Evolutionary conservation across 2,329 filamentous ascomycete species (phyloP).

Genomic region (Myriosclerotinia scirpicola): DNA sequence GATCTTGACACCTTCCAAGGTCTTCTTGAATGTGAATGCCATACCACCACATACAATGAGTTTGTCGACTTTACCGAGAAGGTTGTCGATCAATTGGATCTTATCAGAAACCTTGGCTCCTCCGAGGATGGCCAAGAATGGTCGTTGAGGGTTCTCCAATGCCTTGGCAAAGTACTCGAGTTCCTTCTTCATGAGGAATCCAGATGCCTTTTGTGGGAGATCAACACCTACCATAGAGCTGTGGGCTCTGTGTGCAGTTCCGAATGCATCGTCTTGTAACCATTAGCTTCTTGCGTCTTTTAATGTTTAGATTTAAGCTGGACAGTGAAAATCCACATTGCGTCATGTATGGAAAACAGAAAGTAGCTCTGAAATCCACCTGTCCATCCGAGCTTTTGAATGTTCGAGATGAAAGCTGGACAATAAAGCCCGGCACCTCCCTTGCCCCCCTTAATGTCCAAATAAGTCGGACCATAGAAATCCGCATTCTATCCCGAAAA

Average conservation of each 20-base stretch:
- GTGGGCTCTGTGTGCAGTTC: constrained; percentile 96
- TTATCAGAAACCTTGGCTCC: constrained; percentile 99
- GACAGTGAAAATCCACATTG: not conserved
- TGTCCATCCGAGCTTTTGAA: not conserved
- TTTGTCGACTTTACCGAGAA: constrained; percentile 96
- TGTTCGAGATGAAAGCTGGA: not conserved
- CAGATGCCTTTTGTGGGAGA: constrained; percentile 93
- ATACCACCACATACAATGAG: constrained; percentile 96
- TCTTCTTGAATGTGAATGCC: constrained; percentile 99
- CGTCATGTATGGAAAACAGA: not conserved
- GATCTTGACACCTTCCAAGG: constrained; percentile 85
- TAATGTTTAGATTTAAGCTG: not conserved
- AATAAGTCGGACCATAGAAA: not conserved
- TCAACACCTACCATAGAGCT: constrained; percentile 98
- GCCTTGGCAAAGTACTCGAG: constrained; percentile 99
- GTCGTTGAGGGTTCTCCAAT: constrained; percentile 86
- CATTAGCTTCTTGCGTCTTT: not conserved
- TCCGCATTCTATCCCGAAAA: not conserved
- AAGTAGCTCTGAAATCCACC: not conserved
- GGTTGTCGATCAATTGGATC: constrained; percentile 99
- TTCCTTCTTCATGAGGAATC: constrained; percentile 99
- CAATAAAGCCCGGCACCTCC: not conserved
- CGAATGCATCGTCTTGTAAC: constrained; percentile 85
- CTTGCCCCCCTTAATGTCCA: constrained; percentile 26
- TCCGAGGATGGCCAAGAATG: constrained; percentile 97